These are phyloP conservation scores for Fusarium chaquense DNA, from an alignment of 2,329 filamentous ascomycete genomes.

Conservation along the genomic window DNA sequence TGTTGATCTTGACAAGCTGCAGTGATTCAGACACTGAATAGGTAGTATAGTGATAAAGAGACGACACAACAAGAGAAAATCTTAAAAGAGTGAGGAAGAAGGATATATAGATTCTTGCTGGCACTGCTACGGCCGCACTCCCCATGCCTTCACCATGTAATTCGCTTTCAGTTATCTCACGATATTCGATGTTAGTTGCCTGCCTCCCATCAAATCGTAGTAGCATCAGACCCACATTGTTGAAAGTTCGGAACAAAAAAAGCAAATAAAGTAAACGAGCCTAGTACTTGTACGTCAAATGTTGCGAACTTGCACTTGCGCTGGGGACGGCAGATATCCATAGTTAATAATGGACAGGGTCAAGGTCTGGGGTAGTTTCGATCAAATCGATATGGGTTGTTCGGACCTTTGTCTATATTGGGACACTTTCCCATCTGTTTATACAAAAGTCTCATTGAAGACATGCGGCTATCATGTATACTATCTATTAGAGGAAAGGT, in stretches of 20 bases:
- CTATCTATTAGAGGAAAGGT: not conserved
- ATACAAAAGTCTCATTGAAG: not conserved
- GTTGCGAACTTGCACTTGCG: slow-evolving; percentile 6
- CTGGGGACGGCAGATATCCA: not conserved
- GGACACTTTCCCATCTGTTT: not conserved
- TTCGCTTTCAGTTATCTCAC: slow-evolving; percentile 1
- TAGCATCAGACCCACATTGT: slow-evolving; percentile 20
- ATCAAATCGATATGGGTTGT: not conserved
- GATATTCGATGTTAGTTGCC: slow-evolving; percentile 6
- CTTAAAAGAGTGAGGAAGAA: not conserved
- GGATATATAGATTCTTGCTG: slow-evolving; percentile 18
- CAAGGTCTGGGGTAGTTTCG: slow-evolving; percentile 2
- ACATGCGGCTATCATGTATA: not conserved
- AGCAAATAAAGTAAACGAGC: slow-evolving; percentile 14
- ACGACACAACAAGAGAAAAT: not conserved
- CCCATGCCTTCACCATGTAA: not conserved
- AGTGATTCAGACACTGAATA: not conserved
- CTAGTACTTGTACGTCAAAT: slow-evolving; percentile 9
- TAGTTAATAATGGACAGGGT: not conserved
- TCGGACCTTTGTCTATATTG: not conserved
- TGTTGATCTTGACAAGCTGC: not conserved
- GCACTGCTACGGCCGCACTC: not conserved
- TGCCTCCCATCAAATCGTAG: not conserved
- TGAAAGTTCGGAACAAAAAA: slow-evolving; percentile 14
- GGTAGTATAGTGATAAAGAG: not conserved